Evolutionary conservation across 2,329 filamentous ascomycete genomes (phyloP).

Genomic region (Hymenotorrendiella dingleyae): DNA sequence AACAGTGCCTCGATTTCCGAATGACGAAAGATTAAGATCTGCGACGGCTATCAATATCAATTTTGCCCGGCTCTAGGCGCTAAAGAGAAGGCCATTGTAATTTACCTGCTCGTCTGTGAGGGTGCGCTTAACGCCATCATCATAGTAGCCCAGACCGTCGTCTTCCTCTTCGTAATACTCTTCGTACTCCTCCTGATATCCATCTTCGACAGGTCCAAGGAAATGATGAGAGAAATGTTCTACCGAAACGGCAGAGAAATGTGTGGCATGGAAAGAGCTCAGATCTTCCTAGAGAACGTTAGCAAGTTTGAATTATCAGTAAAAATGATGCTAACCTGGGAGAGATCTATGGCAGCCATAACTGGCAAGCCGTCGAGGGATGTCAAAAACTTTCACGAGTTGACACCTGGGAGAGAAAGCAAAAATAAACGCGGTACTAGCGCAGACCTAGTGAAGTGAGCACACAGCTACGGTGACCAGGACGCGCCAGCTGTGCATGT

Average conservation of each 20-base stretch:
- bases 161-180: constrained; percentile 50
- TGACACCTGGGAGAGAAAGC: neutral
- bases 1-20: constrained; percentile 74
- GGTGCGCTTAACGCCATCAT: constrained; percentile 80
- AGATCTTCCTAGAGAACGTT: constrained; percentile 24
- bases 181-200: constrained; percentile 35
- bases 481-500: neutral
- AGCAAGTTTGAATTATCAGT: neutral
- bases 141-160: constrained; percentile 74
- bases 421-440: no score
- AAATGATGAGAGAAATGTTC: constrained; percentile 51
- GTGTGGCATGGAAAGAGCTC: constrained; percentile 22
- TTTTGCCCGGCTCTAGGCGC: no score
- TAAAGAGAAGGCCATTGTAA: no score
- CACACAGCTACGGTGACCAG: neutral
- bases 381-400: neutral
- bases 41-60: neutral
- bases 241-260: constrained; percentile 29
- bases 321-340: constrained; percentile 30
- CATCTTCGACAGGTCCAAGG: constrained; percentile 42
- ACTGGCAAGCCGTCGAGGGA: neutral
- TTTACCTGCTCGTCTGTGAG: constrained; percentile 67
- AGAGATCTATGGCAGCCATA: constrained; percentile 33
- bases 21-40: constrained; percentile 85
- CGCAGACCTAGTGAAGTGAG: no score